Evolutionary conservation across 1,139 yeast species (phyloP).

Genomic region (Geotrichum carabidarum): DNA sequence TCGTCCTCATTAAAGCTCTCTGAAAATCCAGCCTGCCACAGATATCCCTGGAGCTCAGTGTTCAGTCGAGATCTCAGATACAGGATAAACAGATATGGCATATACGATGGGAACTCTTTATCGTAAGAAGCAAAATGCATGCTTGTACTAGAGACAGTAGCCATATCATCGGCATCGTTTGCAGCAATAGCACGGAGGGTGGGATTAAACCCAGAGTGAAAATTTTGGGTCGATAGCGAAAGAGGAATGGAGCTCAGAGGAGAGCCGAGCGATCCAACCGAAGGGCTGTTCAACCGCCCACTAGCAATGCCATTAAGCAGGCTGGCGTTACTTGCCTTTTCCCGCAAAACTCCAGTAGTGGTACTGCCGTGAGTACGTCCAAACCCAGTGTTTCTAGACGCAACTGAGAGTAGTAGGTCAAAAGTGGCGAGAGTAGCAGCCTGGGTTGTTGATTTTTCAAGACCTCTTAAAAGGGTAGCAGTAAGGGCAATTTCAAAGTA

Average conservation of each 20-base stretch:
- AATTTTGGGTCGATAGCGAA: neutral
- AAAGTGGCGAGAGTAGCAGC: constrained; percentile 52
- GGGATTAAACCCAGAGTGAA: neutral
- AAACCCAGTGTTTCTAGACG: constrained; percentile 38
- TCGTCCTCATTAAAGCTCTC: constrained; percentile 34
- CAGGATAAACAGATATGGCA: constrained; percentile 51
- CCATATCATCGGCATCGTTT: neutral
- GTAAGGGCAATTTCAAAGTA: constrained; percentile 57
- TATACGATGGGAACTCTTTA: constrained; percentile 23
- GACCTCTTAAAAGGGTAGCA: constrained; percentile 54
- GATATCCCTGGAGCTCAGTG: constrained; percentile 43
- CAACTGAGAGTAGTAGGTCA: constrained; percentile 46
- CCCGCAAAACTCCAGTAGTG: neutral
- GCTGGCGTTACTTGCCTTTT: neutral
- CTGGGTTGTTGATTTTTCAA: constrained; percentile 57
- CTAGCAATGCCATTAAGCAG: neutral
- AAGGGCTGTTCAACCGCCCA: neutral
- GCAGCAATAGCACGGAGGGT: neutral
- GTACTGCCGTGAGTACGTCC: neutral
- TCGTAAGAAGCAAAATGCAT: neutral
- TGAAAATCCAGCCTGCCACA: constrained; percentile 46
- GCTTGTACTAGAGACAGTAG: constrained; percentile 6
- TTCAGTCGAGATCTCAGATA: constrained; percentile 50
- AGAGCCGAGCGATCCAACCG: neutral
- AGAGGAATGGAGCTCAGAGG: neutral